Conservation (phyloP, 2,329 filamentous ascomycete species). For the Neospermospora avenae region DNA sequence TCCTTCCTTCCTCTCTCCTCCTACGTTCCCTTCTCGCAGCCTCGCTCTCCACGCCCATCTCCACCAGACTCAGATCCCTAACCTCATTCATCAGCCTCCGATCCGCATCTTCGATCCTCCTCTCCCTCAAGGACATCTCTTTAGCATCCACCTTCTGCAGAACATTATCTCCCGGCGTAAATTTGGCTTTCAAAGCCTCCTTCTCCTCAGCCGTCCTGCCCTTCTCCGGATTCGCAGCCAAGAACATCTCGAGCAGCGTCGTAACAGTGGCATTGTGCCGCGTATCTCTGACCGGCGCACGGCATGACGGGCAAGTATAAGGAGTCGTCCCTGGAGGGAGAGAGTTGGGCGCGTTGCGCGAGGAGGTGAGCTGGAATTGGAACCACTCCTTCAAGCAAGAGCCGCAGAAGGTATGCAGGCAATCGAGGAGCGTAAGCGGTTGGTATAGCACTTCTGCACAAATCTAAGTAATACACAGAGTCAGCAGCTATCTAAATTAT, state of each 20-base stretch:
- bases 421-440: constrained; percentile 87
- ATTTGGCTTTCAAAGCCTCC: constrained; percentile 69
- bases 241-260: constrained; percentile 84
- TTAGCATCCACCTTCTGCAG: constrained; percentile 58
- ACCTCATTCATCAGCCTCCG: constrained; percentile 33
- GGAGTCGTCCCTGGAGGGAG: constrained; percentile 33
- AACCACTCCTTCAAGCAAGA: constrained; percentile 98
- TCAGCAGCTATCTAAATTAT: constrained; percentile 16
- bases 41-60: constrained; percentile 50
- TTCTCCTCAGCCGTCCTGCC: constrained; percentile 69
- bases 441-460: constrained; percentile 94
- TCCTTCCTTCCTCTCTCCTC: constrained; percentile 31
- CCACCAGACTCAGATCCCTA: constrained; percentile 48
- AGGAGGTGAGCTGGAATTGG: constrained; percentile 55
- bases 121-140: constrained; percentile 51
- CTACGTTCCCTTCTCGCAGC: constrained; percentile 31
- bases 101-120: constrained; percentile 45
- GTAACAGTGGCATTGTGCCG: constrained; percentile 87
- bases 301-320: constrained; percentile 92
- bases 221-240: constrained; percentile 75
- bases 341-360: constrained; percentile 27
- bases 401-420: constrained; percentile 93
- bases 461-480: constrained; percentile 56
- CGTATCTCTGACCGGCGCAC: constrained; percentile 80
- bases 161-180: constrained; percentile 78